Evolutionary conservation across 768 basidiomycete species (phyloP).

Genomic region (Phanerochaete sordida): DNA sequence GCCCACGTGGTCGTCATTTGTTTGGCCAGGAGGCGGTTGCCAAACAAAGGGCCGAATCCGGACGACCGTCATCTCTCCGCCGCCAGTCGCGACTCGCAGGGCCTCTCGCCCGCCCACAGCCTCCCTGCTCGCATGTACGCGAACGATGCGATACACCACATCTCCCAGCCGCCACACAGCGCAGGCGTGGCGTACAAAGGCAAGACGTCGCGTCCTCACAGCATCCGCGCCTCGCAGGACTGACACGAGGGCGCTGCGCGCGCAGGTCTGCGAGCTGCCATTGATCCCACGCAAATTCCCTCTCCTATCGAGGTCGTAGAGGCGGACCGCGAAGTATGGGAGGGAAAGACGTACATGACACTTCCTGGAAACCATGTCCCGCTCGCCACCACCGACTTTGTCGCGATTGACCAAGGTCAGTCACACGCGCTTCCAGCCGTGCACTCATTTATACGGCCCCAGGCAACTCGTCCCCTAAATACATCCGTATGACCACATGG

Average conservation of each 20-base stretch:
- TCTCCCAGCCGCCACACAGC: slow-evolving; percentile 59
- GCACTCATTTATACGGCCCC: neutral
- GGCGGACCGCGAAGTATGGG: slow-evolving; percentile 76
- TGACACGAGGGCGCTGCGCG: neutral
- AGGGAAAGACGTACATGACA: slow-evolving; percentile 64
- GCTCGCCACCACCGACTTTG: slow-evolving; percentile 80
- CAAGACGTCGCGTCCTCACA: slow-evolving; percentile 12
- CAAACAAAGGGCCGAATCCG: slow-evolving; percentile 1
- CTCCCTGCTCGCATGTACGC: slow-evolving; percentile 9
- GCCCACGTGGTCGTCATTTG: slow-evolving; percentile 6
- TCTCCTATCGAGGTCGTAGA: slow-evolving; percentile 81
- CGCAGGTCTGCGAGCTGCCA: slow-evolving; percentile 71
- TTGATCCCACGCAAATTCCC: slow-evolving; percentile 90
- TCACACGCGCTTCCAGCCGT: neutral
- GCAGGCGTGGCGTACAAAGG: slow-evolving; percentile 49
- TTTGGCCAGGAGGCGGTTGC: slow-evolving; percentile 7
- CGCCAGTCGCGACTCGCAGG: neutral
- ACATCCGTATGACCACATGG: slow-evolving; percentile 87
- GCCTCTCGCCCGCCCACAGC: neutral
- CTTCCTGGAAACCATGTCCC: slow-evolving; percentile 66
- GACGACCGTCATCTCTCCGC: neutral
- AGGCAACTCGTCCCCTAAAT: slow-evolving; percentile 92
- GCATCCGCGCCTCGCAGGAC: neutral
- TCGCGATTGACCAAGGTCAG: slow-evolving; percentile 88
- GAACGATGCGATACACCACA: slow-evolving; percentile 25